phyloP scores from a whole-genome alignment of 225 moss, liverwort and hornwort genomes.

The Pseudoscleropodium purum region DNA sequence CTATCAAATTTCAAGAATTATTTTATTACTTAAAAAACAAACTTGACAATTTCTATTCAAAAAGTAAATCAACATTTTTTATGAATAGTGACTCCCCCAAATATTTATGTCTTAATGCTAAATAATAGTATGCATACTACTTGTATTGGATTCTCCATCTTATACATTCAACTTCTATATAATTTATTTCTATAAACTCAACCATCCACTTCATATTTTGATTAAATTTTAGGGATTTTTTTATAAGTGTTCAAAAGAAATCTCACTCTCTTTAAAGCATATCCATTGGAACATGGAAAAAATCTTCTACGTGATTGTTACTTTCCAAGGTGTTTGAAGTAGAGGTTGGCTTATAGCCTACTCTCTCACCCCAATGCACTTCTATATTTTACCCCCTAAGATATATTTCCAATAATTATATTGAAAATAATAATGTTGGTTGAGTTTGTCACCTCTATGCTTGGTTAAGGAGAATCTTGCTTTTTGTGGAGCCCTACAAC shows the following conservation, averaged over 20 bases:
- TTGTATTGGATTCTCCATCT: rapidly evolving
- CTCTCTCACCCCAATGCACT: rapidly evolving
- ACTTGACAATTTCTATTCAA: background rate
- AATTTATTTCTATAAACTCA: background rate
- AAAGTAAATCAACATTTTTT: background rate
- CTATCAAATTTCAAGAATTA: background rate
- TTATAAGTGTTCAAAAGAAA: background rate
- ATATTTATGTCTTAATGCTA: background rate
- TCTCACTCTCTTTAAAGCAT: background rate
- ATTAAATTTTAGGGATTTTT: background rate
- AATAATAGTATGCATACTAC: background rate
- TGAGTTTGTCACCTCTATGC: background rate
- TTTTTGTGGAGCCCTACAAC: background rate
- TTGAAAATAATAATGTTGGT: no score
- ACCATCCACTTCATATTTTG: background rate
- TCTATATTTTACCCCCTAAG: background rate
- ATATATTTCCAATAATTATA: no score
- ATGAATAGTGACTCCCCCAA: background rate
- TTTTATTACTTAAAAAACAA: background rate
- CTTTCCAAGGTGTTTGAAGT: rapidly evolving
- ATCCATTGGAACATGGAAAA: rapidly evolving
- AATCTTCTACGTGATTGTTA: rapidly evolving
- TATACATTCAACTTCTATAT: background rate
- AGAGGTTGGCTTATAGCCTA: rapidly evolving
- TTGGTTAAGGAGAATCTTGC: background rate